Base-by-base conservation (phyloP, 768 basidiomycete genomes). In the Suillus sp. region DNA sequence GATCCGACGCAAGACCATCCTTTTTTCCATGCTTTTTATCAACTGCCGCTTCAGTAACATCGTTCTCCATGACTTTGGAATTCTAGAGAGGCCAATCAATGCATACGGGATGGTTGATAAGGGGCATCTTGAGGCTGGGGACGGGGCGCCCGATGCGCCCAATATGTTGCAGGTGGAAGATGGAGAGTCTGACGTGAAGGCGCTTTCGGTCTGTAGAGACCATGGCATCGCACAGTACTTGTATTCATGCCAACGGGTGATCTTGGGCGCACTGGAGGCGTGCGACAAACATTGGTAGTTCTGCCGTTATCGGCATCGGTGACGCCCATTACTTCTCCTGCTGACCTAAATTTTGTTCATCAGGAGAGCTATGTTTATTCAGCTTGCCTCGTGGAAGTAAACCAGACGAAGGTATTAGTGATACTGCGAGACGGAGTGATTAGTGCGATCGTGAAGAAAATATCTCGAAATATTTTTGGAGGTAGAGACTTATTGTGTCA, bases 321-420 rank as follows among this genome's bases (percentile, higher is more conserved):
- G 13, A 14, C 20, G 48, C 34, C 37, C 13, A 9, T 8, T 62
- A 56, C 25, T 59, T 40, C 47, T 54, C 20, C n/a, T 38, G 73
- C 73, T 2, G 73, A 75, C 62, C 72, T 69, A 34, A 69, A 77
- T 10, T 57, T 81, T 13, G 73, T 75, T 42, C 78, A 80, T 64
- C 62, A 63, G 11, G 66, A 66, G 1, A 77, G 77, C 14, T 72
- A 78, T 61, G 79, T 80, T 1, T 74, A 77, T 64, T 66, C 66
- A 2, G 71, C 73, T 1, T 81, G 81, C 70, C 67, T 69, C 54
- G 68, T 74, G n/a, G 64, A 62, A 25, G 71, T 71, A 16, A 70
- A 70, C 10, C 76, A 75, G 48, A 66, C 66, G 7, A 64, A 77
- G 16, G 73, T 74, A 1, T 70, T 80, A 27, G 61, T 65, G 1